Evolutionary conservation across 192 early-diverging fungal species (phyloP).

Genomic region (Gryganskiella cystojenkinii): DNA sequence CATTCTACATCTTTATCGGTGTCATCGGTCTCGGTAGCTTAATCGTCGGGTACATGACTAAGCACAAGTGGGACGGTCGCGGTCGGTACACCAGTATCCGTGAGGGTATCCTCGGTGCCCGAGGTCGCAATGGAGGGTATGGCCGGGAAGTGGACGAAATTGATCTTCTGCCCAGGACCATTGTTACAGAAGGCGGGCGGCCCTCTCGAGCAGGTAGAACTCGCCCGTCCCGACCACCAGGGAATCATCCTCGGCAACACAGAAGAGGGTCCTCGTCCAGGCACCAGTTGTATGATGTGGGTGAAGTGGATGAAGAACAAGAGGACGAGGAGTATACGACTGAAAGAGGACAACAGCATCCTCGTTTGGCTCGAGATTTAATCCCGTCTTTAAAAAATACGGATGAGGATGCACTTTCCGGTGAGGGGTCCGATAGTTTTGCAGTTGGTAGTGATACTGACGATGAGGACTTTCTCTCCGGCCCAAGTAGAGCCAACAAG

Average conservation of each 20-base stretch:
- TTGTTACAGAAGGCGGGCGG: too few relatives aligned
- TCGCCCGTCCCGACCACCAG: too few relatives aligned
- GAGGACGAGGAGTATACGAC: too few relatives aligned
- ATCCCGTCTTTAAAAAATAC: too few relatives aligned
- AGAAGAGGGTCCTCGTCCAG: too few relatives aligned
- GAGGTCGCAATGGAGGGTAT: background rate
- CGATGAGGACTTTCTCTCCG: constrained; percentile 6
- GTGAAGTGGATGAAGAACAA: too few relatives aligned
- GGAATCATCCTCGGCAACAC: too few relatives aligned
- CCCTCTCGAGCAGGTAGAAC: too few relatives aligned
- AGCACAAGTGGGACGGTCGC: constrained; percentile 19
- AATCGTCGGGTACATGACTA: constrained; percentile 13
- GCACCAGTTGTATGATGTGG: too few relatives aligned
- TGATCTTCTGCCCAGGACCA: constrained; percentile 2
- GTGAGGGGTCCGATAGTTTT: background rate
- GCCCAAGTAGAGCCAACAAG: background rate
- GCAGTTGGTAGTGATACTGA: constrained; percentile 16
- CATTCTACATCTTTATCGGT: constrained; percentile 21
- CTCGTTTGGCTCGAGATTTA: background rate
- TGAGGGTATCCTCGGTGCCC: background rate
- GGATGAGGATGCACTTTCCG: too few relatives aligned
- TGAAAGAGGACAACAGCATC: background rate
- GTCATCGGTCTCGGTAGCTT: constrained; percentile 14
- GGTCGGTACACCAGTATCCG: constrained; percentile 15
- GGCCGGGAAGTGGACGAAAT: constrained; percentile 17